Evolutionary conservation across 257 asterid species (phyloP).

Genomic region (Solanum ossicruentum): DNA sequence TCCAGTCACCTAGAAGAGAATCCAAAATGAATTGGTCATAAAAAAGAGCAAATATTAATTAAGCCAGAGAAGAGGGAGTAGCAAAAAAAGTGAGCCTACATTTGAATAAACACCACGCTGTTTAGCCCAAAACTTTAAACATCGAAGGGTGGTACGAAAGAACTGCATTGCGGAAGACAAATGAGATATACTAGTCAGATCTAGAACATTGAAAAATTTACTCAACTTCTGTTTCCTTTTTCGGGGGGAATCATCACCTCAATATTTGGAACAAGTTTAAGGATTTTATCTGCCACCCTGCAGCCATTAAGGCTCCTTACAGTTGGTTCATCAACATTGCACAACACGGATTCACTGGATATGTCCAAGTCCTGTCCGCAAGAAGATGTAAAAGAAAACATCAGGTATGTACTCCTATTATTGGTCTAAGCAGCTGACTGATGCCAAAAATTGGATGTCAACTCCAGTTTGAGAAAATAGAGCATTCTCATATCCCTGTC

Average conservation of each 20-base stretch:
- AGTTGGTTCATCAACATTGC: constrained; percentile 79
- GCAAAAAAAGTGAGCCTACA: constrained; percentile 27
- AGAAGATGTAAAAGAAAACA: background rate
- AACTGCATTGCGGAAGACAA: constrained; percentile 22
- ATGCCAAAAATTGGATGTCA: background rate
- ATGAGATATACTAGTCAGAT: background rate
- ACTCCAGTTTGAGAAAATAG: background rate
- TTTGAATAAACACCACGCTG: constrained; percentile 91
- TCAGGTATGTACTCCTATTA: background rate
- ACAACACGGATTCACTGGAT: constrained; percentile 54
- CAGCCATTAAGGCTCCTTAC: constrained; percentile 94
- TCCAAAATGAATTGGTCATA: background rate
- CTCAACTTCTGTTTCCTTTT: background rate
- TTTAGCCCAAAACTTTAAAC: constrained; percentile 91
- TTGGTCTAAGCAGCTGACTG: background rate
- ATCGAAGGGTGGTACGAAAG: constrained; percentile 67
- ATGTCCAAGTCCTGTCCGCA: constrained; percentile 74
- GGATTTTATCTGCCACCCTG: constrained; percentile 91
- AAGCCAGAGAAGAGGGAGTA: background rate
- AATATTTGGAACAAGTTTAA: constrained; percentile 77
- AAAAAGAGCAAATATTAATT: background rate
- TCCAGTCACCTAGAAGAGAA: constrained; percentile 63
- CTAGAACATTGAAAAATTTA: background rate
- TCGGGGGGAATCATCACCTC: constrained; percentile 32
- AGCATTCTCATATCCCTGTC: background rate